Percentiles rank a stretch among this genome's conserved stretches.
Conservation (phyloP, 495 filamentous ascomycete species). For the Aspergillus homomorphus region DNA sequence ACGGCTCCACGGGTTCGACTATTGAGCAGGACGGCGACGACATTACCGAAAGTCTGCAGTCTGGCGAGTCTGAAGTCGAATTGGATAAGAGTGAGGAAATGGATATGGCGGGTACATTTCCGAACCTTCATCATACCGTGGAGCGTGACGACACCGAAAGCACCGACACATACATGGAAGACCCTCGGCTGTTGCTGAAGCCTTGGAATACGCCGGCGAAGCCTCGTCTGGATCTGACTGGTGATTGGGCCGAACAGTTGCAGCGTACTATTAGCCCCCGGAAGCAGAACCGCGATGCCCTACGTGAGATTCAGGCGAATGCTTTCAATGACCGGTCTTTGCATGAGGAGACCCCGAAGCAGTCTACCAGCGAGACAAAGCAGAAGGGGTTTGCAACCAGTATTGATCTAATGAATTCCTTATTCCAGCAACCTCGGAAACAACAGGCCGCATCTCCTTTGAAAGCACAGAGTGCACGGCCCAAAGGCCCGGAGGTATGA, state of each 20-base stretch:
- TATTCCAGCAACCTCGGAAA: slow-evolving; percentile 59
- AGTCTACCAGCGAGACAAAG: slow-evolving; percentile 29
- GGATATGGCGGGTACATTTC: slow-evolving; percentile 75
- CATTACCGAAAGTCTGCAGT: slow-evolving; percentile 54
- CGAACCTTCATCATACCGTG: slow-evolving; percentile 61
- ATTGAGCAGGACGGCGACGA: slow-evolving; percentile 61
- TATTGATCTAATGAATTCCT: slow-evolving; percentile 88
- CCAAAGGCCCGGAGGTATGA: slow-evolving; percentile 74
- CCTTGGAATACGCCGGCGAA: slow-evolving; percentile 58
- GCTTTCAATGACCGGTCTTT: slow-evolving; percentile 44
- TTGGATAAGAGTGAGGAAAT: slow-evolving; percentile 68
- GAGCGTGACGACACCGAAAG: slow-evolving; percentile 53
- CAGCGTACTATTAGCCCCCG: slow-evolving; percentile 87
- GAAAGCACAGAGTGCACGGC: slow-evolving; percentile 45
- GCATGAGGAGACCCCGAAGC: slow-evolving; percentile 36
- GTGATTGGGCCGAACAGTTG: slow-evolving; percentile 87
- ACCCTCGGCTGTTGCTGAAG: slow-evolving; percentile 34
- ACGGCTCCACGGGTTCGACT: slow-evolving; percentile 78
- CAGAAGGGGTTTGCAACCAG: slow-evolving; percentile 66
- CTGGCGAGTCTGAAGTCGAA: slow-evolving; percentile 66
- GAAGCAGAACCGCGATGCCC: slow-evolving; percentile 73
- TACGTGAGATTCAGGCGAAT: slow-evolving; percentile 57
- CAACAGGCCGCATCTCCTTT: slow-evolving; percentile 33
- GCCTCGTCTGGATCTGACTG: slow-evolving; percentile 53
- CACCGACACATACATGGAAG: slow-evolving; percentile 46